Conservation (phyloP, 345 rosid species). For the Viola odorata region DNA sequence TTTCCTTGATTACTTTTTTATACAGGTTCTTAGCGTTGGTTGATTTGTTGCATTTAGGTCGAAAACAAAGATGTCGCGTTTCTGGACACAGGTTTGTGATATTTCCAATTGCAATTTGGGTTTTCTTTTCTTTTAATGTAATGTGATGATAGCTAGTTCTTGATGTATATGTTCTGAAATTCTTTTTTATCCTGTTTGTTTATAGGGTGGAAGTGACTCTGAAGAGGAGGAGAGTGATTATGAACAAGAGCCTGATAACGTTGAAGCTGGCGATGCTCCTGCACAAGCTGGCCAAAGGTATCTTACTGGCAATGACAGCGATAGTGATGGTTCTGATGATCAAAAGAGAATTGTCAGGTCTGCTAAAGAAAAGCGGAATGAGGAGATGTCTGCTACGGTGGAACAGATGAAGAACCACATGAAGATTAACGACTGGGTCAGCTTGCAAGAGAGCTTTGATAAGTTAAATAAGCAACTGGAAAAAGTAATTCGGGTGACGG, state of each 20-base stretch:
- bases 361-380: conserved; percentile 82
- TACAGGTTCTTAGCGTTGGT: conserved; percentile 14
- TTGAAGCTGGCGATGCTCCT: conserved; percentile 28
- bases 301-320: conserved; percentile 49
- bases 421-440: conserved; percentile 97
- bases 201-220: conserved; percentile 66
- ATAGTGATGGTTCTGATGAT: conserved; percentile 60
- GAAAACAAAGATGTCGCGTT: conserved; percentile 47
- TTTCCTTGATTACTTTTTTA: neutral
- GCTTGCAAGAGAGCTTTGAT: conserved; percentile 78
- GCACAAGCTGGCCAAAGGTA: conserved; percentile 37
- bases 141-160: neutral
- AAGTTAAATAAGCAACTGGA: conserved; percentile 93
- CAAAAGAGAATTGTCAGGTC: conserved; percentile 75
- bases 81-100: conserved; percentile 62
- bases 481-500: conserved; percentile 79
- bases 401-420: conserved; percentile 91
- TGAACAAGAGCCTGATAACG: conserved; percentile 41
- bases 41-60: neutral
- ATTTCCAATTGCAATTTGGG: neutral
- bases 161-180: neutral
- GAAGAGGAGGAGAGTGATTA: conserved; percentile 53
- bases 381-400: conserved; percentile 66
- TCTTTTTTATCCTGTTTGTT: neutral
- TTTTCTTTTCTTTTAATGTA: neutral